Percentiles rank a stretch among this genome's conserved stretches.
These are phyloP conservation scores for Pseudocercospora cruenta DNA, from an alignment of 2,329 filamentous ascomycete species.

Conservation along the genomic window DNA sequence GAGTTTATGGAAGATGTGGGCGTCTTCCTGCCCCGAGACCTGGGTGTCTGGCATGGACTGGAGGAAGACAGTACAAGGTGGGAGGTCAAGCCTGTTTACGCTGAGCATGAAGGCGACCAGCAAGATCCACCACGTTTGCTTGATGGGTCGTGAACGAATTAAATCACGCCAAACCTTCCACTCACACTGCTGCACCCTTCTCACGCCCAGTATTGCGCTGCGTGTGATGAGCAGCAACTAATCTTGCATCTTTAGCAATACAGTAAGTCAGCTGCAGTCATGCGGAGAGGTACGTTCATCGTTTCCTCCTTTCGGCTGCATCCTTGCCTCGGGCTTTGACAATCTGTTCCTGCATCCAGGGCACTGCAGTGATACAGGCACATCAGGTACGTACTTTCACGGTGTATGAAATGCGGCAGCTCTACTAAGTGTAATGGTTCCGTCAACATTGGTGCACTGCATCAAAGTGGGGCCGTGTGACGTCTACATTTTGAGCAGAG, in stretches of 20 bases:
- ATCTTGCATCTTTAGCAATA: background rate
- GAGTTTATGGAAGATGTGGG: conserved; percentile 80
- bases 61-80: conserved; percentile 30
- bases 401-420: background rate
- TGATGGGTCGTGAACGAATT: conserved; percentile 12
- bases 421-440: background rate
- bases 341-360: background rate
- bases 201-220: background rate
- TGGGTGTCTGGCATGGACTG: conserved; percentile 33
- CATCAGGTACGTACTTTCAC: background rate
- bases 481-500: background rate
- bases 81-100: conserved; percentile 27
- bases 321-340: background rate
- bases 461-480: background rate
- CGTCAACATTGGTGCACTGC: background rate
- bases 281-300: background rate
- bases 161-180: background rate
- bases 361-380: background rate
- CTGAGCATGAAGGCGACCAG: conserved; percentile 4
- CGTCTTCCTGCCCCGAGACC: conserved; percentile 70
- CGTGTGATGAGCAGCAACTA: background rate
- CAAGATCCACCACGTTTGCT: conserved; percentile 13
- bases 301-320: background rate
- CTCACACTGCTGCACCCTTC: background rate
- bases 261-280: background rate